phyloP scores from a whole-genome alignment of 1,284 basidiomycete genomes.

The Rhodotorula mucilaginosa region DNA sequence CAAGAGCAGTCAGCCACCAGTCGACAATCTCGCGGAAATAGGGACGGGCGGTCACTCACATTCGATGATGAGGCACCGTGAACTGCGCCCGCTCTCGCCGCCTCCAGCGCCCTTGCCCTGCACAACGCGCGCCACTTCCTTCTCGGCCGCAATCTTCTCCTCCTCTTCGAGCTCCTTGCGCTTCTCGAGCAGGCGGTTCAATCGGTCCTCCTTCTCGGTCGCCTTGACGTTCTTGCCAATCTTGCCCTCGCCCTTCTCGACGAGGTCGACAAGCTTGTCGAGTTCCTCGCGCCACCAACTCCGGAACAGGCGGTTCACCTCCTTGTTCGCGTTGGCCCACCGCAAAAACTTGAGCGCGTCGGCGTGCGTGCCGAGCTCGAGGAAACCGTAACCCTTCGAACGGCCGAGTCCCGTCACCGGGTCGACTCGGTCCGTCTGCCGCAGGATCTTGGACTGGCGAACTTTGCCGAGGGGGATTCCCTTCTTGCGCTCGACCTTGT shows the following conservation, averaged over 20 bases:
- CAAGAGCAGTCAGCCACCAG: background rate
- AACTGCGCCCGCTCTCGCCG: slow-evolving; percentile 51
- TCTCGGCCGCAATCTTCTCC: slow-evolving; percentile 52
- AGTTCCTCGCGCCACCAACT: slow-evolving; percentile 82
- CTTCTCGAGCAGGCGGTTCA: slow-evolving; percentile 60
- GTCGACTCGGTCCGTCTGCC: slow-evolving; percentile 81
- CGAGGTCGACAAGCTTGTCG: slow-evolving; percentile 61
- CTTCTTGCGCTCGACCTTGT: slow-evolving; percentile 48
- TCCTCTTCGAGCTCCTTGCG: slow-evolving; percentile 57
- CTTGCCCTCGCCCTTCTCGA: slow-evolving; percentile 41
- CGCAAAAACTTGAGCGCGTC: slow-evolving; percentile 87
- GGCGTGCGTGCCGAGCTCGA: slow-evolving; percentile 82
- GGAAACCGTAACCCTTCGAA: slow-evolving; percentile 91
- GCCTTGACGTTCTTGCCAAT: slow-evolving; percentile 32
- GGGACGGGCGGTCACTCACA: slow-evolving; percentile 48
- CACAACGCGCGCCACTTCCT: slow-evolving; percentile 47
- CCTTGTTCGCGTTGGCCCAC: slow-evolving; percentile 88
- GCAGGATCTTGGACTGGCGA: slow-evolving; percentile 82
- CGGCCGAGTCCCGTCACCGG: slow-evolving; percentile 78
- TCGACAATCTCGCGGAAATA: background rate
- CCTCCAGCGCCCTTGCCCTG: slow-evolving; percentile 36
- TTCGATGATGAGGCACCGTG: slow-evolving; percentile 71
- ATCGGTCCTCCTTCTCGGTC: slow-evolving; percentile 69
- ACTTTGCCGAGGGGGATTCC: slow-evolving; percentile 60
- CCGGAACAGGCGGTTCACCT: slow-evolving; percentile 63